A percentile compares a stretch with the other conserved stretches of the same genome.
These are phyloP conservation scores for Chenopodium suecicum DNA, from an alignment of 148 eudicot species.

Conservation along the genomic window DNA sequence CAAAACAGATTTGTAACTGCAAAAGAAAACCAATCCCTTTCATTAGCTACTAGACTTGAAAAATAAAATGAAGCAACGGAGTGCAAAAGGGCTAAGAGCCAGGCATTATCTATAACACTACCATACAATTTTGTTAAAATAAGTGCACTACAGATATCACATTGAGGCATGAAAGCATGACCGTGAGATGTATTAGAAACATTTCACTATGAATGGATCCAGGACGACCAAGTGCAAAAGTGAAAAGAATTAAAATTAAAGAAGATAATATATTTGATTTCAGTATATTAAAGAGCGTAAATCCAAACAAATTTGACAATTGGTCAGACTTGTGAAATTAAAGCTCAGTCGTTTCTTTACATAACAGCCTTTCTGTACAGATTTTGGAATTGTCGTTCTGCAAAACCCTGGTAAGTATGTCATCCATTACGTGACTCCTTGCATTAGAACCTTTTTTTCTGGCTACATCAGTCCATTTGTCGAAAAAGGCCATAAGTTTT, in stretches of 20 bases:
- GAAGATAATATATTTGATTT: not conserved
- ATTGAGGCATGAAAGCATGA: not conserved
- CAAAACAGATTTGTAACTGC: slow-evolving; percentile 80
- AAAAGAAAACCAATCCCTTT: slow-evolving; percentile 18
- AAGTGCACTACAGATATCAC: not conserved
- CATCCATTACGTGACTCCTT: too few species aligned
- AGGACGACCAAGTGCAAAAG: not conserved
- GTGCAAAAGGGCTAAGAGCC: not conserved
- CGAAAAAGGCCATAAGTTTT: too few species aligned
- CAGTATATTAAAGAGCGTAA: not conserved
- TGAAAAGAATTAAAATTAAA: not conserved
- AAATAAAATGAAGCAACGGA: not conserved
- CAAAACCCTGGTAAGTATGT: too few species aligned
- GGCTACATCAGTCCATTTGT: too few species aligned
- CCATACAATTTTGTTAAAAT: not conserved
- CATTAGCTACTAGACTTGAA: slow-evolving; percentile 12
- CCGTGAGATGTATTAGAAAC: not conserved
- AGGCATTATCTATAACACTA: not conserved
- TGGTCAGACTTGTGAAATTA: not conserved
- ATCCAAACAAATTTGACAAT: too few species aligned
- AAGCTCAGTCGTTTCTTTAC: too few species aligned
- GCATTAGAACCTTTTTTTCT: too few species aligned
- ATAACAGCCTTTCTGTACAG: too few species aligned
- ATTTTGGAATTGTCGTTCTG: too few species aligned
- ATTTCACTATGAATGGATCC: not conserved